Evolutionary conservation across 1,284 basidiomycete species (phyloP).

Genomic region (Farysia itapuensis): DNA sequence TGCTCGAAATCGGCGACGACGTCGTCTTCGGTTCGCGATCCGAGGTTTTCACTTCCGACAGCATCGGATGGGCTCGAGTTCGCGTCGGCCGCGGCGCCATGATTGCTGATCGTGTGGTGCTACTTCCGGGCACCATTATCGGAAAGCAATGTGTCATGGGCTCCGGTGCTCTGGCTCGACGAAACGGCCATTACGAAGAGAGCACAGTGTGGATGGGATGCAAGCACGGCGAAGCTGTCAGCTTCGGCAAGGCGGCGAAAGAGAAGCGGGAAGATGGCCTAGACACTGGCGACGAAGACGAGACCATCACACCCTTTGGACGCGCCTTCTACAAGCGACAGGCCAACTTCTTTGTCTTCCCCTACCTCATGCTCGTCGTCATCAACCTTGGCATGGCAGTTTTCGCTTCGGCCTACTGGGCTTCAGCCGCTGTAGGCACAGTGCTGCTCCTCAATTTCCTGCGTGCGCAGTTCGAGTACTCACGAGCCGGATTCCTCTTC

Average conservation of each 20-base stretch:
- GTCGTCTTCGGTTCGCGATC: conserved; percentile 59
- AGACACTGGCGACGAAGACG: conserved; percentile 31
- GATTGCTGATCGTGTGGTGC: conserved; percentile 59
- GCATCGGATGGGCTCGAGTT: conserved; percentile 58
- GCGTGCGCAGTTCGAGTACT: conserved; percentile 38
- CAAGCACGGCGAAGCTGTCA: conserved; percentile 60
- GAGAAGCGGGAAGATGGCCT: conserved; percentile 40
- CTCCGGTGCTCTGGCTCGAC: conserved; percentile 55
- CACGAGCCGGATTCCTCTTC: conserved; percentile 39
- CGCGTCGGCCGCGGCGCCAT: conserved; percentile 58
- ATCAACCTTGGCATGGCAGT: conserved; percentile 56
- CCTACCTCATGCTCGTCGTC: conserved; percentile 56
- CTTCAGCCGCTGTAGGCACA: conserved; percentile 53
- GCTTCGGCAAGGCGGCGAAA: conserved; percentile 51
- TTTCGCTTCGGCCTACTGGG: conserved; percentile 58
- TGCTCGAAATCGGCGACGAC: conserved; percentile 59
- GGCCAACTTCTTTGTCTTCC: conserved; percentile 59
- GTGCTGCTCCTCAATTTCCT: conserved; percentile 53
- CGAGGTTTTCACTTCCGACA: conserved; percentile 58
- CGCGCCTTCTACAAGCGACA: conserved; percentile 58
- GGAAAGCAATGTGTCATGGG: conserved; percentile 59
- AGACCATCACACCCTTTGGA: conserved; percentile 59
- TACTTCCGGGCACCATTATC: conserved; percentile 56
- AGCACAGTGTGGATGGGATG: conserved; percentile 59
- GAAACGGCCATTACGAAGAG: conserved; percentile 59